Evolutionary conservation across 179 eudicot genomes (phyloP).

Genomic region (Dionaea muscipula): DNA sequence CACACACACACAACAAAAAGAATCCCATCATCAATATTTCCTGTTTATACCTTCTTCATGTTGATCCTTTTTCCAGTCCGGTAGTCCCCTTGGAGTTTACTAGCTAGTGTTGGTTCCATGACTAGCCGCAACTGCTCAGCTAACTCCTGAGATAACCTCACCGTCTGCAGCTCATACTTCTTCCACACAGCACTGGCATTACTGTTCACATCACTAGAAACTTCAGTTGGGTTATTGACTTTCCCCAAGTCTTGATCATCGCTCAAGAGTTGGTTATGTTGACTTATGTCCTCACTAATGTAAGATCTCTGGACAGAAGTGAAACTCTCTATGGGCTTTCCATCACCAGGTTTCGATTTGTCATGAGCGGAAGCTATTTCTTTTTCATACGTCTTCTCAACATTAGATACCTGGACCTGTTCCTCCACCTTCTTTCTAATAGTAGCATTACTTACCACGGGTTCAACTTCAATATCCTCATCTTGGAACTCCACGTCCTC

Average conservation of each 20-base stretch:
- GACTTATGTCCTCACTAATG: constrained; percentile 27
- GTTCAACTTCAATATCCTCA: constrained; percentile 26
- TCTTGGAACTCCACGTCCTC: constrained; percentile 27
- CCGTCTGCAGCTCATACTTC: constrained; percentile 62
- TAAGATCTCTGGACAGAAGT: constrained; percentile 43
- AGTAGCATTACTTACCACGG: constrained; percentile 21
- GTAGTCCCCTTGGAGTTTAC: constrained; percentile 98
- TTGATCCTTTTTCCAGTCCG: constrained; percentile 96
- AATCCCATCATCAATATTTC: no score
- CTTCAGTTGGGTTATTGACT: constrained; percentile 32
- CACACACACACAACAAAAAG: no score
- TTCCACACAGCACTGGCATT: constrained; percentile 62
- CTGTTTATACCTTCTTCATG: constrained; percentile 72
- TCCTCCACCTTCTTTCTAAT: constrained; percentile 26
- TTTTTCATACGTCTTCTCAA: constrained; percentile 23
- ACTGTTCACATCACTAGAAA: constrained; percentile 29
- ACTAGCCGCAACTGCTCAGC: constrained; percentile 93
- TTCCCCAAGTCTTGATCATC: constrained; percentile 30
- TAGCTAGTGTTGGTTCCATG: constrained; percentile 95
- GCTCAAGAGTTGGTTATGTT: constrained; percentile 24
- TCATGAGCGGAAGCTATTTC: constrained; percentile 19
- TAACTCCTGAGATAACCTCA: constrained; percentile 88
- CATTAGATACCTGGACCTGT: constrained; percentile 16
- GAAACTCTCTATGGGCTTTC: constrained; percentile 37
- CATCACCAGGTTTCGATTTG: constrained; percentile 13